These are phyloP conservation scores for Vicia sativa DNA, from an alignment of 306 rosid genomes.

Conservation along the genomic window DNA sequence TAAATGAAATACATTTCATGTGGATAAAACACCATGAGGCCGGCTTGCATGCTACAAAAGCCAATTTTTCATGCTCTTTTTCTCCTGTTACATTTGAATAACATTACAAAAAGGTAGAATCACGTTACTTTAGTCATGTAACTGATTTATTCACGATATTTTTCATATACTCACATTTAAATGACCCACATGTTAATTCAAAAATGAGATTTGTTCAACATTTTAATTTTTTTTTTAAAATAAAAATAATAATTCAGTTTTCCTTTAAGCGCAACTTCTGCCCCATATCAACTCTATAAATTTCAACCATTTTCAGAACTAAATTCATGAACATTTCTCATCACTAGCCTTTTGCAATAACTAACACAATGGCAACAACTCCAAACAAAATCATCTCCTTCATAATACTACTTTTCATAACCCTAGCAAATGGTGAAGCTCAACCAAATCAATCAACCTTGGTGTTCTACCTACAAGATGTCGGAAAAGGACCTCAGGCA, in stretches of 20 bases:
- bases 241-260: background rate
- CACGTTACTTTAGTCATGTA: too few relatives aligned
- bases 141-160: constrained; percentile 1
- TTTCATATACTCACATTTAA: constrained; percentile 23
- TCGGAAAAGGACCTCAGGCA: constrained; percentile 29
- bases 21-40: background rate
- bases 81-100: too few relatives aligned
- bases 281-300: constrained; percentile 29
- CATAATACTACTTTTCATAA: constrained; percentile 8
- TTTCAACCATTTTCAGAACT: background rate
- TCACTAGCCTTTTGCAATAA: background rate
- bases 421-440: background rate
- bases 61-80: too few relatives aligned
- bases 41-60: too few relatives aligned
- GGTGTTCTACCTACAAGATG: constrained; percentile 46
- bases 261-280: background rate
- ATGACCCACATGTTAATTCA: background rate
- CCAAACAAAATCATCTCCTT: constrained; percentile 22
- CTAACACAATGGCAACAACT: constrained; percentile 34
- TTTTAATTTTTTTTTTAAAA: too few relatives aligned
- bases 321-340: background rate
- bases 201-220: background rate
- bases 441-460: constrained; percentile 19
- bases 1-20: constrained; percentile 25
- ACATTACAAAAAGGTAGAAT: too few relatives aligned